Evolutionary conservation across 352 stramenopile species (phyloP).

Genomic region (Thalassiosira exigua): DNA sequence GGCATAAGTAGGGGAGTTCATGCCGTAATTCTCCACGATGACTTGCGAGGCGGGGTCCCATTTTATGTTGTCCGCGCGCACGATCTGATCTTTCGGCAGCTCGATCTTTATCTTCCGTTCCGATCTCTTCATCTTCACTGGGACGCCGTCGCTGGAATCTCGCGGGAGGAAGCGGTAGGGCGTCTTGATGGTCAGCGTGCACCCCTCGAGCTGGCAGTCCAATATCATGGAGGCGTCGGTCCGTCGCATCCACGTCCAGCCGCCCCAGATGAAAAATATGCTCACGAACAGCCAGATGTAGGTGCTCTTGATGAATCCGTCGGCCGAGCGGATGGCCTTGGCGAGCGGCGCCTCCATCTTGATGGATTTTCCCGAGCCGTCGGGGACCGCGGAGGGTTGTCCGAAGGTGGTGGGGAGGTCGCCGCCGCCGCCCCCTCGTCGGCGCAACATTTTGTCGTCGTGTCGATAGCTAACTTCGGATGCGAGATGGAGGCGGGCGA

Average conservation of each 20-base stretch:
- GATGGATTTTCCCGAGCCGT: slow-evolving; percentile 56
- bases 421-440: slow-evolving; percentile 17
- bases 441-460: slow-evolving; percentile 54
- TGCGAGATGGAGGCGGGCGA: too few relatives aligned
- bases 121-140: neutral
- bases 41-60: slow-evolving; percentile 33
- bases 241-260: slow-evolving; percentile 35
- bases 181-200: slow-evolving; percentile 37
- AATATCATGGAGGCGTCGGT: slow-evolving; percentile 52
- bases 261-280: slow-evolving; percentile 35
- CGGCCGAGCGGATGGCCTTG: slow-evolving; percentile 40
- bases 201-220: slow-evolving; percentile 31
- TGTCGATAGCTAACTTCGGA: too few relatives aligned
- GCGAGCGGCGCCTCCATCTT: slow-evolving; percentile 55
- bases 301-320: slow-evolving; percentile 39
- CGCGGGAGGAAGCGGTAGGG: slow-evolving; percentile 34
- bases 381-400: slow-evolving; percentile 1
- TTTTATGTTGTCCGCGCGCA: slow-evolving; percentile 53
- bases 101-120: slow-evolving; percentile 45
- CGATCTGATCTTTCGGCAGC: slow-evolving; percentile 46
- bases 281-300: slow-evolving; percentile 41
- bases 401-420: slow-evolving; percentile 40
- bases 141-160: slow-evolving; percentile 13
- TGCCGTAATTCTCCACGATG: slow-evolving; percentile 46
- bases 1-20: slow-evolving; percentile 39